Base-by-base conservation (phyloP, 768 basidiomycete genomes). In the Hericium alpestre region DNA sequence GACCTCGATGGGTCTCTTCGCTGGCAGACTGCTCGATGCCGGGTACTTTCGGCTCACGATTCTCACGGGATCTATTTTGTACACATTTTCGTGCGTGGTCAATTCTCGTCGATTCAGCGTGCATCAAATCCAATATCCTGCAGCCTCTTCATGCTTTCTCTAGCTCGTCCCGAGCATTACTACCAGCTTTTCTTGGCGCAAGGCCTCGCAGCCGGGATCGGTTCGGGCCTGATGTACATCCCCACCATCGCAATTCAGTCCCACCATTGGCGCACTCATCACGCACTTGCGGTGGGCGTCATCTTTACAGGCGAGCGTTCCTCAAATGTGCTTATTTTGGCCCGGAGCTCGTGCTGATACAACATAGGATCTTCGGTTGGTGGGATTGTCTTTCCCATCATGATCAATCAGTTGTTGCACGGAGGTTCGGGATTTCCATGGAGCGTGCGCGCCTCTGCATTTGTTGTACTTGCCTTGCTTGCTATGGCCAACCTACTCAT, bases 151-250 rank as follows among this genome's bases (percentile, higher is more conserved):
- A 76, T 80, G 75, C 65, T 81, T 8, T 80, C 79, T 2, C 66
- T 80, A 3, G 70, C 69, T 0, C 67, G 77, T 57, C 77, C 77
- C 0, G 68, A 75, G 46, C 71, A 76, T 54, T 78, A 74, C 64
- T 79, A 78, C 55, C 79, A 81, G 59, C 70, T 75, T 18, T 77
- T 82, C 60, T 70, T 84, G 2, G 70, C 78, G 0, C 81, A 84
- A 67, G 80, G 79, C 1, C 66, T 83, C 10, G 80, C 77, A 0
- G 75, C 77, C 70, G 82, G 82, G 0, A 65, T 81, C 15, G 79
- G 80, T 18, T 74, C 77, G 70, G 81, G 81, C 1, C 59, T 82
- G 38, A 70, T 81, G 59, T 82, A 80, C 64, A 59, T 82, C 1
- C 82, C 82, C 0, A 71, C 76, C 8, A 63, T 81, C 25, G 73